phyloP scores from a whole-genome alignment of 306 rosid species.

The Argentina anserina region DNA sequence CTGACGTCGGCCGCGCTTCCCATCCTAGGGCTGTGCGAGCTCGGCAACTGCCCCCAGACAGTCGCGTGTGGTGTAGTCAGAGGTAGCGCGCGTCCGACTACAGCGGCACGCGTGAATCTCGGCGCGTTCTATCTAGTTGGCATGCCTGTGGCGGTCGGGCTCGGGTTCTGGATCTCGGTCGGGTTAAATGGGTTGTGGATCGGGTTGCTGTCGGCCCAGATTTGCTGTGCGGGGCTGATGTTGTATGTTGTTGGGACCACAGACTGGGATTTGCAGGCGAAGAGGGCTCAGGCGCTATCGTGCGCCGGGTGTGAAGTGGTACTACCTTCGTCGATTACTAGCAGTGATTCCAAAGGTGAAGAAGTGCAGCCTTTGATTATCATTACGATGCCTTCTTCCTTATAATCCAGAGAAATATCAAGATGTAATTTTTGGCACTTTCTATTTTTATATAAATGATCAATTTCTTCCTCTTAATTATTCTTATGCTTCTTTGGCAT shows the following conservation, averaged over 20 bases:
- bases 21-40: slow-evolving; percentile 83
- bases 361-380: slow-evolving; percentile 33
- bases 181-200: slow-evolving; percentile 92
- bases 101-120: slow-evolving; percentile 78
- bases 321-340: not conserved
- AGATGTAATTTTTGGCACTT: slow-evolving; percentile 16
- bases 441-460: slow-evolving; percentile 6
- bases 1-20: slow-evolving; percentile 71
- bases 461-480: not conserved
- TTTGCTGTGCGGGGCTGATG: slow-evolving; percentile 83
- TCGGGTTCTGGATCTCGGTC: slow-evolving; percentile 47
- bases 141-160: slow-evolving; percentile 86
- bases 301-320: slow-evolving; percentile 21
- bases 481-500: not conserved
- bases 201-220: slow-evolving; percentile 81
- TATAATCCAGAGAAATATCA: slow-evolving; percentile 5
- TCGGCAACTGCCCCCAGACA: slow-evolving; percentile 95
- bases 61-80: slow-evolving; percentile 83
- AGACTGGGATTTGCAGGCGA: slow-evolving; percentile 70
- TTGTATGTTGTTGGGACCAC: slow-evolving; percentile 73
- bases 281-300: slow-evolving; percentile 52
- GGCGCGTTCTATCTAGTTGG: slow-evolving; percentile 87
- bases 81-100: slow-evolving; percentile 78
- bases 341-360: slow-evolving; percentile 17
- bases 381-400: slow-evolving; percentile 23